Evolutionary conservation across 2,329 filamentous ascomycete species (phyloP).

Genomic region (Passalora sequoiae): DNA sequence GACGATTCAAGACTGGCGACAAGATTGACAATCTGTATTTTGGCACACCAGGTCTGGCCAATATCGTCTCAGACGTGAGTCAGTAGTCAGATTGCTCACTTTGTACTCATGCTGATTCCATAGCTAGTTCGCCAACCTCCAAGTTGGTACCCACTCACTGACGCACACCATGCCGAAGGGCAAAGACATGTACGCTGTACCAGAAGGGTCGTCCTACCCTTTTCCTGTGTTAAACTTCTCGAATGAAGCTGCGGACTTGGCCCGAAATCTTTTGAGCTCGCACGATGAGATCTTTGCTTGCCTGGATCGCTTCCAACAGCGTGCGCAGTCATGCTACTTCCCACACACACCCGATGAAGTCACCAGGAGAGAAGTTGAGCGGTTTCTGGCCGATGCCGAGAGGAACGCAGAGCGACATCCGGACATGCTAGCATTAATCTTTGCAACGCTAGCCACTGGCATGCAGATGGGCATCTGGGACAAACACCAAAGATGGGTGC

Average conservation of each 20-base stretch:
- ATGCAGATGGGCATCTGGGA: slow-evolving; percentile 45
- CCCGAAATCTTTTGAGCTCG: slow-evolving; percentile 36
- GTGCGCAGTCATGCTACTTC: slow-evolving; percentile 42
- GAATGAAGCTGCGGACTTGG: slow-evolving; percentile 20
- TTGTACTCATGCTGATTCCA: no score
- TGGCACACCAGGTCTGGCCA: slow-evolving; percentile 46
- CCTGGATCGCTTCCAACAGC: slow-evolving; percentile 40
- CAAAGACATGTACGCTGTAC: slow-evolving; percentile 39
- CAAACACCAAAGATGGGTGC: slow-evolving; percentile 38
- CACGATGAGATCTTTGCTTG: slow-evolving; percentile 38
- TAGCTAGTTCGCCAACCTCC: slow-evolving; percentile 40
- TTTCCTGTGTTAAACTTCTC: slow-evolving; percentile 39
- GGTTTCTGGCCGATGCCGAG: slow-evolving; percentile 40
- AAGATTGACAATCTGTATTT: slow-evolving; percentile 47
- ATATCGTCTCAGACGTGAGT: slow-evolving; percentile 44
- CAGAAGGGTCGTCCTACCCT: slow-evolving; percentile 36
- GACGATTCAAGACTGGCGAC: slow-evolving; percentile 37
- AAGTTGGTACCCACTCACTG: slow-evolving; percentile 39
- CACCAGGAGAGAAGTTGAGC: slow-evolving; percentile 41
- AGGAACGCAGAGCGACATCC: slow-evolving; percentile 43
- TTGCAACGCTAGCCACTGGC: slow-evolving; percentile 45
- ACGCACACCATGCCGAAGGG: slow-evolving; percentile 37
- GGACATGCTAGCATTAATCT: slow-evolving; percentile 46
- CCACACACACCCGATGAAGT: slow-evolving; percentile 44
- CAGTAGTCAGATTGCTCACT: no score